Percentiles rank a stretch among this genome's conserved stretches.
phyloP scores from a whole-genome alignment of 768 basidiomycete genomes.

The Mycena amicta region DNA sequence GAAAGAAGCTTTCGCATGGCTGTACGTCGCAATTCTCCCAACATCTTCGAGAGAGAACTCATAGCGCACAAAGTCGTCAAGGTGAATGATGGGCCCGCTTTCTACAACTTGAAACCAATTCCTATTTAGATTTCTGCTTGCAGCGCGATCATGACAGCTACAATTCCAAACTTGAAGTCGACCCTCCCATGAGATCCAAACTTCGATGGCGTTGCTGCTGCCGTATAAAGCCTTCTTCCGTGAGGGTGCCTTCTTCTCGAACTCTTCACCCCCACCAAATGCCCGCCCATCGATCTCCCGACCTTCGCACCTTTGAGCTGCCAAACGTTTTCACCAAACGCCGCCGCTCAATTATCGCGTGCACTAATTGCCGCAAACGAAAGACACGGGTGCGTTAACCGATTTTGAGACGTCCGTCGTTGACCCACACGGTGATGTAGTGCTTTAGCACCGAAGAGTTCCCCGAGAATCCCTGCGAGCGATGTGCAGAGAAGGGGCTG shows the following conservation, averaged over 20 bases:
- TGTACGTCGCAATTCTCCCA: too few relatives aligned
- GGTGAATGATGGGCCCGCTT: neutral
- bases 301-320: neutral
- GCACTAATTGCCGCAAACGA: neutral
- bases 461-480: constrained; percentile 1
- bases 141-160: neutral
- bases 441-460: neutral
- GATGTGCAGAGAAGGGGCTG: neutral
- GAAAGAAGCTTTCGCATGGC: too few relatives aligned
- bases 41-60: too few relatives aligned
- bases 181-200: neutral
- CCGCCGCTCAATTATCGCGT: constrained; percentile 2
- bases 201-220: neutral
- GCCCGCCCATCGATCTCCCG: neutral
- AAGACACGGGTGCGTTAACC: neutral
- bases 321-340: neutral
- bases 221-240: neutral
- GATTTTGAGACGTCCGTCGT: neutral
- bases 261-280: neutral
- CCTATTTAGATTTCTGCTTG: too few relatives aligned
- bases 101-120: too few relatives aligned
- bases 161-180: neutral
- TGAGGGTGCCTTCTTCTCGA: neutral
- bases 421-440: neutral
- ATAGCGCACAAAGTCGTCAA: neutral